phyloP scores from a whole-genome alignment of 2,329 filamentous ascomycete species.

The Penicillium janthinellum region DNA sequence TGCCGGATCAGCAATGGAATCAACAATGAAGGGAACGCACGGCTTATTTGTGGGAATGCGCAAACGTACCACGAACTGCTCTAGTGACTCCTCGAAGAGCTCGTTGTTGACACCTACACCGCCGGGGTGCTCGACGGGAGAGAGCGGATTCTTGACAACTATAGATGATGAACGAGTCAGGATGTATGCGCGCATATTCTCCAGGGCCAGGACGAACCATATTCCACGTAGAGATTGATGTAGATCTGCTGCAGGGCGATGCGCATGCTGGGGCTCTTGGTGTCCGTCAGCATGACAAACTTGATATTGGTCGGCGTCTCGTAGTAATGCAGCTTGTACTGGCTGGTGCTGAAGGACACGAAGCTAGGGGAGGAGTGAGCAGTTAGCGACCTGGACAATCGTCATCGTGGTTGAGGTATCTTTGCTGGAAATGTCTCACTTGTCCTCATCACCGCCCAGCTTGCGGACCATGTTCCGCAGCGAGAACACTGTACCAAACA shows the following conservation, averaged over 20 bases:
- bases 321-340: constrained; percentile 99
- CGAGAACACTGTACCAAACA: constrained; percentile 96
- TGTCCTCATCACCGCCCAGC: constrained; percentile 87
- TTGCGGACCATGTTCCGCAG: constrained; percentile 96
- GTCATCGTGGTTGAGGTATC: background rate
- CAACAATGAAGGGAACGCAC: constrained; percentile 12
- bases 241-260: constrained; percentile 98
- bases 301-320: constrained; percentile 95
- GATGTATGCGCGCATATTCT: background rate
- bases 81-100: constrained; percentile 62
- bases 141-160: constrained; percentile 67
- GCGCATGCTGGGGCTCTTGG: constrained; percentile 82
- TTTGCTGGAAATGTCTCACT: constrained; percentile 40
- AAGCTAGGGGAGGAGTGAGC: constrained; percentile 61
- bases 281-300: constrained; percentile 95
- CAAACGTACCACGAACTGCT: constrained; percentile 52
- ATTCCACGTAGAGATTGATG: constrained; percentile 97
- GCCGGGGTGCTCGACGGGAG: constrained; percentile 62
- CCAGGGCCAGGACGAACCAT: constrained; percentile 56
- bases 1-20: constrained; percentile 25
- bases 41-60: background rate
- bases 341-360: constrained; percentile 85
- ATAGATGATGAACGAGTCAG: constrained; percentile 12
- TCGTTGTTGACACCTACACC: constrained; percentile 66
- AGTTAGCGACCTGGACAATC: background rate